These are phyloP conservation scores for Passiflora organensis DNA, from an alignment of 345 rosid species.

Conservation along the genomic window DNA sequence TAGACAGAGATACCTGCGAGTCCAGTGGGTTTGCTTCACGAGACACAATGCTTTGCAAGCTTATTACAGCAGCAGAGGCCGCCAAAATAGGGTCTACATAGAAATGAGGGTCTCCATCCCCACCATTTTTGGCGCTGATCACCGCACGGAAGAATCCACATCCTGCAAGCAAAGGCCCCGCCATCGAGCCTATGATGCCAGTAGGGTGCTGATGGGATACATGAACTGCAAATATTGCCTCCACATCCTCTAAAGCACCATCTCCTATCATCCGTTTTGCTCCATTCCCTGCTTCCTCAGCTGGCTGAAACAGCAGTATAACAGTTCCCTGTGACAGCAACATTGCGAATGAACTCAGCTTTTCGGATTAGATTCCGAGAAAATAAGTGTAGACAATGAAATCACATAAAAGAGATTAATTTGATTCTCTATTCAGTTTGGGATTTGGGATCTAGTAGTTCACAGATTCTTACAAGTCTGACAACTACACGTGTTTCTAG, in stretches of 20 bases:
- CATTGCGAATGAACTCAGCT: background rate
- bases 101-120: conserved; percentile 57
- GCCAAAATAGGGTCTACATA: conserved; percentile 58
- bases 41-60: conserved; percentile 71
- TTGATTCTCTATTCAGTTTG: too few species aligned
- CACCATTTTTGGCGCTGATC: conserved; percentile 53
- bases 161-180: conserved; percentile 63
- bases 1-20: conserved; percentile 61
- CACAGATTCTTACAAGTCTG: too few species aligned
- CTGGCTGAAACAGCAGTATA: conserved; percentile 80
- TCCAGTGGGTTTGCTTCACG: conserved; percentile 66
- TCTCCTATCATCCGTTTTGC: conserved; percentile 66
- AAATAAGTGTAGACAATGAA: too few species aligned
- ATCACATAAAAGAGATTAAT: too few species aligned
- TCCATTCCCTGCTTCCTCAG: conserved; percentile 66
- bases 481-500: too few species aligned
- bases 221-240: conserved; percentile 53
- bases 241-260: conserved; percentile 44
- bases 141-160: conserved; percentile 48
- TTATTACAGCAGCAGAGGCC: conserved; percentile 50
- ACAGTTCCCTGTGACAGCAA: conserved; percentile 44
- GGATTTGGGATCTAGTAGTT: too few species aligned
- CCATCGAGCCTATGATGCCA: conserved; percentile 45
- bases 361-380: too few species aligned
- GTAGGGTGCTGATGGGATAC: conserved; percentile 49